A percentile compares a stretch with the other conserved stretches of the same genome.
Evolutionary conservation across 2,329 filamentous ascomycete species (phyloP).

Genomic region (Alternaria panax): DNA sequence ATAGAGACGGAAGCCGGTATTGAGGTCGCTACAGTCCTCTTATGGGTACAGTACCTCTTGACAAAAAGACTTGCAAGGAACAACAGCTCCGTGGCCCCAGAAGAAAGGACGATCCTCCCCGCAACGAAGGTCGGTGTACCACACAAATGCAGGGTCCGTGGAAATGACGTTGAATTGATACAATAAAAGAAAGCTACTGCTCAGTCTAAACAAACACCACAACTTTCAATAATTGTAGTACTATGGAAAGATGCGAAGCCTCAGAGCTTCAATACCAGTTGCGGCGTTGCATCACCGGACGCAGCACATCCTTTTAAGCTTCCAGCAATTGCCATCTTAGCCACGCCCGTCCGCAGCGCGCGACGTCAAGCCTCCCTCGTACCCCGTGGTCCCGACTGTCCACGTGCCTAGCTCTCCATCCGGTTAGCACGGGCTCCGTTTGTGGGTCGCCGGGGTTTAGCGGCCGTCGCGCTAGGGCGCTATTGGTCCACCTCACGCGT

Average conservation of each 20-base stretch:
- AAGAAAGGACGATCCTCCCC: not conserved
- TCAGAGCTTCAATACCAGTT: not conserved
- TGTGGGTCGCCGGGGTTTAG: slow-evolving; percentile 1
- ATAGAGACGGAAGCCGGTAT: not conserved
- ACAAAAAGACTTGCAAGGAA: not conserved
- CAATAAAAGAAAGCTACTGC: not conserved
- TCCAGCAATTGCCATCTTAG: no score
- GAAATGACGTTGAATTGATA: slow-evolving; percentile 17
- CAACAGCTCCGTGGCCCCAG: not conserved
- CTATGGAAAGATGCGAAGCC: not conserved
- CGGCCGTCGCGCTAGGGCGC: not conserved
- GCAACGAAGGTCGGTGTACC: slow-evolving; percentile 2
- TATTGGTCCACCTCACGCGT: slow-evolving; percentile 11
- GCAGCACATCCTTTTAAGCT: not conserved
- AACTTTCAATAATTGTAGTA: not conserved
- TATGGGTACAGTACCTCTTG: not conserved
- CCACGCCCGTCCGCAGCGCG: not conserved
- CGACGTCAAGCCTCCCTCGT: slow-evolving; percentile 6
- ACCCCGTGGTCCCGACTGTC: slow-evolving; percentile 8
- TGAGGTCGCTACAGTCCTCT: not conserved
- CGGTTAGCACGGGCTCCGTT: not conserved
- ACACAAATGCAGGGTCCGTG: slow-evolving; percentile 1
- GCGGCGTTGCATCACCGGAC: not conserved
- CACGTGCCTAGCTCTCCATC: slow-evolving; percentile 1
- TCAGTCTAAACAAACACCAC: not conserved